Percentiles rank a stretch among this genome's conserved stretches.
Conservation (phyloP, 2,329 filamentous ascomycete species). For the Stemphylium vesicarium region DNA sequence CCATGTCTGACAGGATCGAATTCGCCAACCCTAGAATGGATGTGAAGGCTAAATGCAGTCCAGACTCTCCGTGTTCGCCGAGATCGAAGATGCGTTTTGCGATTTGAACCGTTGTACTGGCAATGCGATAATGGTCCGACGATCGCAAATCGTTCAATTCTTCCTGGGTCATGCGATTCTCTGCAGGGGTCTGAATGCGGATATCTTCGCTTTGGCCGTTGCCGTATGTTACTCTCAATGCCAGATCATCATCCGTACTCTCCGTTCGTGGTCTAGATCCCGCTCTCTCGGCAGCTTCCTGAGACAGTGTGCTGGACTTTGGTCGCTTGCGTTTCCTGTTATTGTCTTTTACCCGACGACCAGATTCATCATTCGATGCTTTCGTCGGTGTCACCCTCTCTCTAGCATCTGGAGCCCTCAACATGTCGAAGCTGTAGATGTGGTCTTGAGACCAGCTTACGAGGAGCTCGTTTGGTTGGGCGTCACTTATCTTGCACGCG, state of each 20-base stretch:
- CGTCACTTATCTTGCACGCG: conserved; percentile 73
- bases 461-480: conserved; percentile 70
- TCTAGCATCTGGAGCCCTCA: conserved; percentile 62
- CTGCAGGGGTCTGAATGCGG: conserved; percentile 50
- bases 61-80: conserved; percentile 32
- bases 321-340: conserved; percentile 64
- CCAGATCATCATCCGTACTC: conserved; percentile 53
- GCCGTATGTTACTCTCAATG: conserved; percentile 63
- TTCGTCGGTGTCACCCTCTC: conserved; percentile 45
- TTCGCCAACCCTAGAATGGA: conserved; percentile 48
- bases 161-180: conserved; percentile 42
- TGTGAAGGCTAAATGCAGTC: conserved; percentile 53
- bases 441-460: conserved; percentile 72
- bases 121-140: conserved; percentile 63
- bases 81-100: conserved; percentile 63
- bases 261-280: conserved; percentile 58
- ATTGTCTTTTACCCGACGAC: conserved; percentile 37
- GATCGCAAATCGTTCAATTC: conserved; percentile 58
- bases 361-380: conserved; percentile 18
- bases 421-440: conserved; percentile 70
- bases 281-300: conserved; percentile 51
- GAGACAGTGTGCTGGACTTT: conserved; percentile 45
- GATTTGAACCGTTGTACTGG: conserved; percentile 61
- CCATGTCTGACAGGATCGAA: conserved; percentile 61
- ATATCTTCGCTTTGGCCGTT: conserved; percentile 68